phyloP scores from a whole-genome alignment of 306 rosid species.

The Chamaecrista fasciculata region DNA sequence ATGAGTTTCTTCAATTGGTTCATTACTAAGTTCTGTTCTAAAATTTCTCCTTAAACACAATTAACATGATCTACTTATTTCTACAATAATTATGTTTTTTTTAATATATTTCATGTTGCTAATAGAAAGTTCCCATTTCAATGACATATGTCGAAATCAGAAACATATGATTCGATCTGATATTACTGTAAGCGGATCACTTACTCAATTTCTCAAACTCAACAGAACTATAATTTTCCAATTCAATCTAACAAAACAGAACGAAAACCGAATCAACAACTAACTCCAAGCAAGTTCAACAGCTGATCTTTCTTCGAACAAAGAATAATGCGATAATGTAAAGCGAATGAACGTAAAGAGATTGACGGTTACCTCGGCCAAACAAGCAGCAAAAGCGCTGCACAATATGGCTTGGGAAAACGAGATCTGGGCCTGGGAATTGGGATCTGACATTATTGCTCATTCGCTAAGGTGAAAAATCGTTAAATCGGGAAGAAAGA shows the following conservation, averaged over 20 bases:
- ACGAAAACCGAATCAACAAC: background rate
- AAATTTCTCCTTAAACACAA: background rate
- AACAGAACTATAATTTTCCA: background rate
- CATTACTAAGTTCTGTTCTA: background rate
- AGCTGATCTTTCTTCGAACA: background rate
- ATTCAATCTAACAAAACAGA: background rate
- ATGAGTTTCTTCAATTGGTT: background rate
- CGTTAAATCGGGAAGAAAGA: background rate
- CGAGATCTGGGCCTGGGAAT: conserved; percentile 59
- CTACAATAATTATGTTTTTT: background rate
- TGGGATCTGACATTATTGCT: conserved; percentile 89
- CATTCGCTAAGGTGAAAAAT: conserved; percentile 7
- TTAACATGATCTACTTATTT: background rate
- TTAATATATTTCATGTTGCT: background rate
- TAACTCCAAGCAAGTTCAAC: background rate
- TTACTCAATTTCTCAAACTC: background rate
- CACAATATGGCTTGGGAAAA: conserved; percentile 70
- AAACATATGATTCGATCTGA: background rate
- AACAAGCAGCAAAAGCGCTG: conserved; percentile 93
- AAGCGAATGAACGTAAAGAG: background rate
- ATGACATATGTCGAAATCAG: background rate
- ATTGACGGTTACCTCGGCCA: conserved; percentile 70
- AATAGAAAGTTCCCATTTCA: background rate
- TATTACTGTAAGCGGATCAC: background rate
- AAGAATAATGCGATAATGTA: background rate